Percentiles rank a stretch among this genome's conserved stretches.
Conservation (phyloP, 805 yeast species). For the Yamadazyma paraphyllophila region DNA sequence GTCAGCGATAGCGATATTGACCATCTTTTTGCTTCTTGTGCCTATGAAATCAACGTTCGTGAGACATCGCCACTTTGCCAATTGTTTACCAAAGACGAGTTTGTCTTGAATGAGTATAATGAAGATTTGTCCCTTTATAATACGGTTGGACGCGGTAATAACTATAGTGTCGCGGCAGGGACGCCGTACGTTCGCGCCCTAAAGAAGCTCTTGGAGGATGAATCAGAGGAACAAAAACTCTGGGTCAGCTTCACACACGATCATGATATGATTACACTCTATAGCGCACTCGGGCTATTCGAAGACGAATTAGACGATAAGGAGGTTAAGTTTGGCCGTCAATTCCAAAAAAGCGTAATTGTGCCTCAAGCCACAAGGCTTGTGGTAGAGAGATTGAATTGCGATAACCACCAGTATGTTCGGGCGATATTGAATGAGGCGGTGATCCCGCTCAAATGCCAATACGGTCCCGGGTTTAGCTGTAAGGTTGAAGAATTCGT, state of each 20-base stretch:
- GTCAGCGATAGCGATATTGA: constrained; percentile 52
- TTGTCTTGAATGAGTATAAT: constrained; percentile 60
- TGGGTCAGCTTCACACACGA: constrained; percentile 78
- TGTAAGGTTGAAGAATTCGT: constrained; percentile 33
- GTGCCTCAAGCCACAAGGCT: constrained; percentile 42
- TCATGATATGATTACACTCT: constrained; percentile 55
- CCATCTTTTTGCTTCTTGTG: constrained; percentile 60
- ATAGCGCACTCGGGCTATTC: constrained; percentile 61
- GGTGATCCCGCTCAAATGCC: constrained; percentile 37
- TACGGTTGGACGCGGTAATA: constrained; percentile 60
- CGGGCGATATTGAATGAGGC: constrained; percentile 40
- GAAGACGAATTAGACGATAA: constrained; percentile 36
- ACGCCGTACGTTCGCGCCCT: constrained; percentile 50
- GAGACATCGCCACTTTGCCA: constrained; percentile 67
- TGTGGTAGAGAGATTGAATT: constrained; percentile 33
- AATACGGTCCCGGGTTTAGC: constrained; percentile 41
- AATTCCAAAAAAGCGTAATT: constrained; percentile 22
- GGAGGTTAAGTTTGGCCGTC: constrained; percentile 16
- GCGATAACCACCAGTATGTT: constrained; percentile 30
- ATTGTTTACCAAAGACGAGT: constrained; percentile 67
- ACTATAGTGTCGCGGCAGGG: constrained; percentile 57
- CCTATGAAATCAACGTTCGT: constrained; percentile 68
- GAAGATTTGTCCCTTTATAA: constrained; percentile 60
- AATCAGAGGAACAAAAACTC: constrained; percentile 45
- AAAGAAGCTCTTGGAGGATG: constrained; percentile 44